Evolutionary conservation across 78 protist species (phyloP).

Genomic region (Guillardia theta): DNA sequence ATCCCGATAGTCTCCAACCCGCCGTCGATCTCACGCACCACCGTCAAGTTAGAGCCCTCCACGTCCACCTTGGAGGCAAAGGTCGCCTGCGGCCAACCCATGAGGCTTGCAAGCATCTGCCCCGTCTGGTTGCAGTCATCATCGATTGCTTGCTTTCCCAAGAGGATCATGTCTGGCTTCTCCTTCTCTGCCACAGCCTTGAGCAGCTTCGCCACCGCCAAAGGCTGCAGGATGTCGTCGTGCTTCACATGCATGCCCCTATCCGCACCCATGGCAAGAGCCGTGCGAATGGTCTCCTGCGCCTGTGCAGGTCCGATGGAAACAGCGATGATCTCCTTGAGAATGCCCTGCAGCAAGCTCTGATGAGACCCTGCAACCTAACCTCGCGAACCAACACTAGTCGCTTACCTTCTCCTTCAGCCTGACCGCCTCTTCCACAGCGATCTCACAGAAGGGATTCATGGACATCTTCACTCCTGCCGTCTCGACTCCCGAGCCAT

Average conservation of each 20-base stretch:
- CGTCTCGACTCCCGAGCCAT: conserved; percentile 85
- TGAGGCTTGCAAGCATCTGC: conserved; percentile 85
- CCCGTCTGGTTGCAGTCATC: conserved; percentile 94
- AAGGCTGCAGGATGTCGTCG: conserved; percentile 79
- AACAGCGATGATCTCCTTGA: conserved; percentile 88
- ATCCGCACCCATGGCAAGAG: conserved; percentile 97
- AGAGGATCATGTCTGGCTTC: neutral
- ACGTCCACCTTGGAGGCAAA: conserved; percentile 83
- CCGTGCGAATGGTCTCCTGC: conserved; percentile 76
- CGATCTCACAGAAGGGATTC: conserved; percentile 98
- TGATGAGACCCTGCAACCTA: neutral
- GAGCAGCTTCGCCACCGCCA: conserved; percentile 87
- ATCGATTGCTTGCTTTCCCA: conserved; percentile 96
- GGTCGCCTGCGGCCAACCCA: conserved; percentile 87
- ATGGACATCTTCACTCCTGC: conserved; percentile 85
- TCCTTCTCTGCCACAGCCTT: conserved; percentile 62
- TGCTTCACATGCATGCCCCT: conserved; percentile 82
- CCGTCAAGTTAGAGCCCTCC: neutral
- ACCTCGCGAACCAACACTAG: neutral
- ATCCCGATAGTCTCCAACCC: conserved; percentile 86
- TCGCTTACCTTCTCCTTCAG: conserved; percentile 75
- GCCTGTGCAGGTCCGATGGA: conserved; percentile 77
- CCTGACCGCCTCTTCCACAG: conserved; percentile 80
- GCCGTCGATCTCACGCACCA: conserved; percentile 93
- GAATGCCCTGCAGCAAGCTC: conserved; percentile 25